phyloP scores from a whole-genome alignment of 768 basidiomycete species.

The Tulasnella sp. region DNA sequence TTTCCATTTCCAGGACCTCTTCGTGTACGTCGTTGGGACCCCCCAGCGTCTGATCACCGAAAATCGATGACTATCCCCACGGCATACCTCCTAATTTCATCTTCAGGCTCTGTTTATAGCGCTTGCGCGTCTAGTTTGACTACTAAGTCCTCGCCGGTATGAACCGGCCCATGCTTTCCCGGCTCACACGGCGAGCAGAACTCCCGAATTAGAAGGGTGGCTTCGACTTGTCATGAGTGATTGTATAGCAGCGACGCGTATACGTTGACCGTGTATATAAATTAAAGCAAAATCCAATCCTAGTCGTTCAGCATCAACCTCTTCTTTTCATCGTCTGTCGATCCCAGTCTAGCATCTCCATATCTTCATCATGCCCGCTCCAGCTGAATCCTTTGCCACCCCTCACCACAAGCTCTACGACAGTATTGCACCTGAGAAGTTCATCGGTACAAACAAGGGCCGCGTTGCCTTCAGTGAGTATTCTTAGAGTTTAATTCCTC shows the following conservation, averaged over 20 bases:
- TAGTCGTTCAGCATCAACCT: background rate
- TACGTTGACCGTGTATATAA: background rate
- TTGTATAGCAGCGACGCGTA: background rate
- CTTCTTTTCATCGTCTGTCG: background rate
- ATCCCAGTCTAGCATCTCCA: background rate
- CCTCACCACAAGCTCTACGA: slow-evolving; percentile 22
- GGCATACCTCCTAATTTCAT: background rate
- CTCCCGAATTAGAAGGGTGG: background rate
- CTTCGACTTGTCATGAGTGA: background rate
- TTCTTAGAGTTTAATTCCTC: background rate
- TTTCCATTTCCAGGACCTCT: background rate
- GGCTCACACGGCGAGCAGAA: background rate
- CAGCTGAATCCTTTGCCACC: slow-evolving; percentile 4
- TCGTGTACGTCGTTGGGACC: background rate
- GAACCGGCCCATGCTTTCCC: background rate
- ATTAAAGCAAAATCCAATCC: background rate
- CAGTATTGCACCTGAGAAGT: slow-evolving; percentile 24
- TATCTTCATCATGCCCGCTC: slow-evolving; percentile 26
- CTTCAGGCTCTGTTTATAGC: background rate
- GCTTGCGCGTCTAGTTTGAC: background rate
- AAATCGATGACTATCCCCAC: background rate
- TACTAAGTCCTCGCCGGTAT: background rate
- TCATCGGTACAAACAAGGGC: slow-evolving; percentile 23
- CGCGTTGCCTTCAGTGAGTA: slow-evolving; percentile 16
- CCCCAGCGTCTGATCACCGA: background rate